Evolutionary conservation across 2,329 filamentous ascomycete genomes (phyloP).

Genomic region (Lizonia empirigonia): DNA sequence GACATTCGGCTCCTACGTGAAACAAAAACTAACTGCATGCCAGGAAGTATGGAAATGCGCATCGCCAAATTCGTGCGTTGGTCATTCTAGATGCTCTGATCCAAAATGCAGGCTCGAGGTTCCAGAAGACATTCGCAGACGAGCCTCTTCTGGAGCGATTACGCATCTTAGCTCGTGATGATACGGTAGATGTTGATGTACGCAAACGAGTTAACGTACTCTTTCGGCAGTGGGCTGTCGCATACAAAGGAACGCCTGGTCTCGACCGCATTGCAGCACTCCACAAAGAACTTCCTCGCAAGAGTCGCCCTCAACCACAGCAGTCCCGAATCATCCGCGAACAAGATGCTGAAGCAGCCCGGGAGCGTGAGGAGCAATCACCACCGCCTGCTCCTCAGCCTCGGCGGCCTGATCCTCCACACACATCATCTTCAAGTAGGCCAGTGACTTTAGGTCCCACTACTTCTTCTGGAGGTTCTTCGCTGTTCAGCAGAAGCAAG

Average conservation of each 20-base stretch:
- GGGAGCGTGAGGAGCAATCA: constrained; percentile 63
- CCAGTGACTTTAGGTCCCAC: constrained; percentile 36
- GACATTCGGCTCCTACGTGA: constrained; percentile 33
- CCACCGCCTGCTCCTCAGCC: constrained; percentile 41
- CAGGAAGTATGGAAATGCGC: constrained; percentile 91
- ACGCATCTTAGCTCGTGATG: constrained; percentile 82
- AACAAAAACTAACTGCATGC: constrained; percentile 20
- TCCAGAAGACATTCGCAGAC: constrained; percentile 86
- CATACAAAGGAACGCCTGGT: constrained; percentile 80
- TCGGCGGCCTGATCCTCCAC: constrained; percentile 33
- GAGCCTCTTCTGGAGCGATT: constrained; percentile 90
- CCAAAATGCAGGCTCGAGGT: constrained; percentile 87
- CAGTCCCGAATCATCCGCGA: constrained; percentile 84
- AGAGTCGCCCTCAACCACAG: constrained; percentile 67
- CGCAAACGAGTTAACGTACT: constrained; percentile 84
- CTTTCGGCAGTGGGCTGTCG: constrained; percentile 82
- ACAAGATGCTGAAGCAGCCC: constrained; percentile 73
- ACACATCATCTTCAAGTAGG: constrained; percentile 36
- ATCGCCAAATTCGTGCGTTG: constrained; percentile 87
- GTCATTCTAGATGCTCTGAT: constrained; percentile 91
- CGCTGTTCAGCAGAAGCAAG: constrained; percentile 60
- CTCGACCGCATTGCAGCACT: constrained; percentile 80
- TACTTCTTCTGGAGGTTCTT: constrained; percentile 55
- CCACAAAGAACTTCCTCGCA: constrained; percentile 70
- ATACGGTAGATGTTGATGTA: constrained; percentile 84